Evolutionary conservation across 148 eudicot genomes (phyloP).

Genomic region (Vaccinium corymbosum): DNA sequence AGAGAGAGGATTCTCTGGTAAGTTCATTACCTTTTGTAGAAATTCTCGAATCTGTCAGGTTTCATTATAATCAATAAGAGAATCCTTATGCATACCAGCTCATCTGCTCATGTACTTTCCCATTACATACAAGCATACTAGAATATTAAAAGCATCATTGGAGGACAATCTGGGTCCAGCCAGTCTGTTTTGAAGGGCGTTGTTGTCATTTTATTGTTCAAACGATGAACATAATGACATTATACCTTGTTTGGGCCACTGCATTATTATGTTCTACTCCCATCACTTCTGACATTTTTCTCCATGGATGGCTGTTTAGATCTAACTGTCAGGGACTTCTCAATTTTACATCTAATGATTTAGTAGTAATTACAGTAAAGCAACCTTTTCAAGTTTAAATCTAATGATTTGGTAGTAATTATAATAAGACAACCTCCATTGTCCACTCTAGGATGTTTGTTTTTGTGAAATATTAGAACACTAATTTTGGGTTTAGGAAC

Average conservation of each 20-base stretch:
- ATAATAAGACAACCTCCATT: not conserved
- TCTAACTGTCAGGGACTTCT: constrained; percentile 9
- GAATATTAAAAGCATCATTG: not conserved
- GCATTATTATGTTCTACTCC: not conserved
- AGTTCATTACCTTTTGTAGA: not conserved
- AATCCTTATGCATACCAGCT: constrained; percentile 24
- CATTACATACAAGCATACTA: not conserved
- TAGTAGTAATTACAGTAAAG: not conserved
- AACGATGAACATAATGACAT: too few relatives aligned
- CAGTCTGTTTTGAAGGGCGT: not conserved
- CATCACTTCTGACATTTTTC: not conserved
- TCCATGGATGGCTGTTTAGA: not conserved
- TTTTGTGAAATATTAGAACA: not conserved
- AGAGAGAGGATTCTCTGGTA: not conserved
- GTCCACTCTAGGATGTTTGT: not conserved
- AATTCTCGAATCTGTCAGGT: not conserved
- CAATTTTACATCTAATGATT: not conserved
- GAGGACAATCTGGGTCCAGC: constrained; percentile 9
- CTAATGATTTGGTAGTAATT: not conserved
- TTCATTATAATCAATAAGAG: not conserved
- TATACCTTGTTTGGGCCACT: not conserved
- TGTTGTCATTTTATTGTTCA: not conserved
- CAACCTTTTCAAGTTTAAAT: constrained; percentile 6
- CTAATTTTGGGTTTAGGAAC: not conserved
- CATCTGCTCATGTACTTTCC: constrained; percentile 27